phyloP scores from a whole-genome alignment of 345 rosid species.

The rapeseed (Brassica napus) region DNA sequence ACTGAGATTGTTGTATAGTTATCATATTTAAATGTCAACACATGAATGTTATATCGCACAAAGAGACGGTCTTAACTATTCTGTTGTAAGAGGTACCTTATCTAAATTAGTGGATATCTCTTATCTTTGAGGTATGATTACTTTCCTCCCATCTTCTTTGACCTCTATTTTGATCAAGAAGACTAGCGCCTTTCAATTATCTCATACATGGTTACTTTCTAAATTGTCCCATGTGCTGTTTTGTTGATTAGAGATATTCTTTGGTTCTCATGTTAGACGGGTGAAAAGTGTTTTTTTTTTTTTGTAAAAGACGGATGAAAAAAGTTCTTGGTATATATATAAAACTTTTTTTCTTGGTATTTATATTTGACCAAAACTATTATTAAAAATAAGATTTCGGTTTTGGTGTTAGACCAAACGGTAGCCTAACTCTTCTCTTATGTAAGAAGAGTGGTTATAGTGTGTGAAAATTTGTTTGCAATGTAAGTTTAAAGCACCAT shows the following conservation, averaged over 20 bases:
- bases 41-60: neutral
- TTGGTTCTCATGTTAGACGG: neutral
- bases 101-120: neutral
- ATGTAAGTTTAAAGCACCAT: neutral
- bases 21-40: neutral
- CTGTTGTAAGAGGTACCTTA: neutral
- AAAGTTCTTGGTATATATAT: no score
- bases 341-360: neutral
- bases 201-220: neutral
- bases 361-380: neutral
- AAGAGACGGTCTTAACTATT: neutral
- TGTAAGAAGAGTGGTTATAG: neutral
- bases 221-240: neutral
- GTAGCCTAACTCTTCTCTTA: neutral
- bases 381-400: neutral
- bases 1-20: conserved; percentile 20
- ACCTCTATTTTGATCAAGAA: neutral
- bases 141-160: neutral
- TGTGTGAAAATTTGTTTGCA: neutral
- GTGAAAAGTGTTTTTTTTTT: neutral
- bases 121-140: neutral
- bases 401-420: neutral
- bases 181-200: neutral
- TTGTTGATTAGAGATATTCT: neutral
- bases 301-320: no score